Evolutionary conservation across 345 rosid genomes (phyloP).

Genomic region (Moricandia moricandioides): DNA sequence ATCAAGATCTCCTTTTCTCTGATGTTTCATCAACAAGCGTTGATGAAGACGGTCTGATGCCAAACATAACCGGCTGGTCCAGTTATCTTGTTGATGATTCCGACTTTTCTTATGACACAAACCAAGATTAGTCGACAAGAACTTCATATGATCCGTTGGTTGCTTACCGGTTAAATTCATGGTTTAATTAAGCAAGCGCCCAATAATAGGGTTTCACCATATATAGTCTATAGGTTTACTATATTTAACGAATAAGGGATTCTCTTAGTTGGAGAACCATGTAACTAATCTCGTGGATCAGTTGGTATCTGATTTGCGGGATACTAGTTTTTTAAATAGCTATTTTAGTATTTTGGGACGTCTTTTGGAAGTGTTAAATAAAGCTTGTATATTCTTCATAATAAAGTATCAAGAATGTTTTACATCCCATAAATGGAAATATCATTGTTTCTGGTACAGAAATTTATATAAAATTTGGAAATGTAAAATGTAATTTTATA

Average conservation of each 20-base stretch:
- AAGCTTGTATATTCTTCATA: background rate
- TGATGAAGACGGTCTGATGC: slow-evolving; percentile 24
- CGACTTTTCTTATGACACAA: slow-evolving; percentile 4
- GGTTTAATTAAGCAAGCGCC: background rate
- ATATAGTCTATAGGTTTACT: background rate
- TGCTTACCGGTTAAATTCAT: slow-evolving; percentile 3
- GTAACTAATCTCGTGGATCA: slow-evolving; percentile 1
- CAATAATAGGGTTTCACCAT: background rate
- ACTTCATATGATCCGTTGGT: slow-evolving; percentile 13
- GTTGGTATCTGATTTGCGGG: slow-evolving; percentile 1
- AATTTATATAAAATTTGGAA: no score
- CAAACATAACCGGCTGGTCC: slow-evolving; percentile 20
- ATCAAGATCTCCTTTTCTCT: slow-evolving; percentile 19
- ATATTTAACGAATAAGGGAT: slow-evolving; percentile 8
- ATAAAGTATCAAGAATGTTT: background rate
- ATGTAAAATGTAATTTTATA: background rate
- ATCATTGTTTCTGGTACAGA: no score
- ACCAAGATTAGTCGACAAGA: background rate
- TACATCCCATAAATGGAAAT: no score
- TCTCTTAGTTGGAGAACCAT: slow-evolving; percentile 20
- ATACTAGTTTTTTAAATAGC: background rate
- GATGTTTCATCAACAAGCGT: slow-evolving; percentile 31
- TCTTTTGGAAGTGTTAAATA: background rate
- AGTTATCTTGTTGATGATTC: slow-evolving; percentile 26
- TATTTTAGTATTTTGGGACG: no score